These are phyloP conservation scores for Graphilbum ipis-grandicollis DNA, from an alignment of 2,329 filamentous ascomycete species.

Conservation along the genomic window DNA sequence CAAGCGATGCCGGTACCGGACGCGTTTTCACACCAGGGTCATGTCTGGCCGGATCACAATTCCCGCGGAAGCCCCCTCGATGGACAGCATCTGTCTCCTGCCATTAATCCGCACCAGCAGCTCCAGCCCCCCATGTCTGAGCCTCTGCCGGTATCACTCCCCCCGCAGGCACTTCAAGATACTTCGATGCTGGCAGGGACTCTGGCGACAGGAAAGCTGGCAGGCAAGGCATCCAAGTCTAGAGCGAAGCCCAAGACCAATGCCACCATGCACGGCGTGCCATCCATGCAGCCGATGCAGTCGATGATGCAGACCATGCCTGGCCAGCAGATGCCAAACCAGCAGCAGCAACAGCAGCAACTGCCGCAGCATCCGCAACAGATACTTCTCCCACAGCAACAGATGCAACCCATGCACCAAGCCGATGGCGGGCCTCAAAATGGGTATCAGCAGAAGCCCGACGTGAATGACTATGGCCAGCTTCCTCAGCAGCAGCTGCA, in stretches of 20 bases:
- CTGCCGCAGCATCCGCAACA: neutral
- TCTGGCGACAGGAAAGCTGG: neutral
- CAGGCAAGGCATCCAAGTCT: too few species aligned
- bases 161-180: neutral
- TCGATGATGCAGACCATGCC: neutral
- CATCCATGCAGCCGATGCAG: neutral
- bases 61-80: neutral
- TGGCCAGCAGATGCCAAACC: slow-evolving; percentile 5
- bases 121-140: neutral
- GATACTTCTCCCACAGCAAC: neutral
- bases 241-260: neutral
- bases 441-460: too few species aligned
- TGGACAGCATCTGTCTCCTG: neutral
- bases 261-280: neutral
- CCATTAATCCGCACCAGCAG: neutral
- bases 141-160: too few species aligned
- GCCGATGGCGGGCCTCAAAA: too few species aligned
- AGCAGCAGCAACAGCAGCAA: slow-evolving; percentile 4
- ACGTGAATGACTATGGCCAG: neutral
- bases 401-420: neutral
- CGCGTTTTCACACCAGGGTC: neutral
- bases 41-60: neutral
- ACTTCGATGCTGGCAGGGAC: neutral
- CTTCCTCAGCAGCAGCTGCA: neutral
- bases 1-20: neutral